phyloP scores from a whole-genome alignment of 1,284 basidiomycete species.

The Ceratobasidium sp. region DNA sequence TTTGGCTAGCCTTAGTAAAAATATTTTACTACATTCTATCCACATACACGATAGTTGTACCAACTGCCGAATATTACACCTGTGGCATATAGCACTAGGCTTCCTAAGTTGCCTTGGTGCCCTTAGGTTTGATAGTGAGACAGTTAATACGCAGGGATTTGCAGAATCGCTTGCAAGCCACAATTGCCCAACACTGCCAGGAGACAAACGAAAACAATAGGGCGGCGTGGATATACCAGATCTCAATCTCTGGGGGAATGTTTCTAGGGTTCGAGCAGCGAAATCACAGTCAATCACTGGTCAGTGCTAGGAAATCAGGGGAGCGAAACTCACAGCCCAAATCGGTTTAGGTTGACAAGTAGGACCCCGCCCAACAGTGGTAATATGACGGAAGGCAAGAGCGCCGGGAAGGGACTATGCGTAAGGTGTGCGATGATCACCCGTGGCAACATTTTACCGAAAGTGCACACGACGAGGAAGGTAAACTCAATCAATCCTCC shows the following conservation, averaged over 20 bases:
- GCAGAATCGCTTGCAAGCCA: constrained; percentile 48
- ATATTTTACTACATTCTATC: neutral
- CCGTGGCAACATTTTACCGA: constrained; percentile 51
- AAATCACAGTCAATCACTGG: constrained; percentile 3
- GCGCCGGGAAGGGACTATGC: constrained; percentile 50
- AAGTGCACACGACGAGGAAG: constrained; percentile 51
- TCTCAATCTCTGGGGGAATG: constrained; percentile 43
- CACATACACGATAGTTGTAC: neutral
- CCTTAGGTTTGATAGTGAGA: constrained; percentile 47
- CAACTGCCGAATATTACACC: neutral
- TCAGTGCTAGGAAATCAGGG: neutral
- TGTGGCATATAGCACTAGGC: neutral
- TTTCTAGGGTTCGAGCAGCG: neutral
- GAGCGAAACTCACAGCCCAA: constrained; percentile 40
- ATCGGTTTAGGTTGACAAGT: constrained; percentile 48
- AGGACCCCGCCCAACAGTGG: constrained; percentile 49
- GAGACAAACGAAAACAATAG: constrained; percentile 47
- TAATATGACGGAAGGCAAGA: constrained; percentile 49
- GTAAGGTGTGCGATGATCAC: constrained; percentile 51
- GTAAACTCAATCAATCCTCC: constrained; percentile 50
- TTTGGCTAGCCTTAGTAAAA: no score
- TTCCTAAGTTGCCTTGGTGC: constrained; percentile 44
- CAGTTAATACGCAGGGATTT: constrained; percentile 49
- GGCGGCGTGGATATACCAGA: constrained; percentile 47
- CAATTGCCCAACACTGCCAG: constrained; percentile 49